Conservation (phyloP, 1,284 basidiomycete species). For the Lignosus rhinocerotis region DNA sequence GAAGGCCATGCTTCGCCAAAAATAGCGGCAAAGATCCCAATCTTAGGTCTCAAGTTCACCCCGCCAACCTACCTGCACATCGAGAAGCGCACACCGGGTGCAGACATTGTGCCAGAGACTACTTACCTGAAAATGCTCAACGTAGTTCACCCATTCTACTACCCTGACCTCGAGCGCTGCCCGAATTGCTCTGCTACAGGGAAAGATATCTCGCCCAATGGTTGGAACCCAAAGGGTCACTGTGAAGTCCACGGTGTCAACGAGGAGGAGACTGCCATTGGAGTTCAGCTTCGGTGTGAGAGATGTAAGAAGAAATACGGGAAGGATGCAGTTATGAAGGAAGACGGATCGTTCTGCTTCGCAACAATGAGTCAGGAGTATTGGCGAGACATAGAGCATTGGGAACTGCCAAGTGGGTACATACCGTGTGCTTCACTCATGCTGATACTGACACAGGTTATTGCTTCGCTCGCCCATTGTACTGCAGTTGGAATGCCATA, state of each 20-base stretch:
- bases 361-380: constrained; percentile 13
- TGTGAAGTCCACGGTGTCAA: constrained; percentile 18
- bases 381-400: constrained; percentile 15
- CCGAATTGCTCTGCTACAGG: constrained; percentile 10
- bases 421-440: constrained; percentile 8
- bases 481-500: constrained; percentile 1
- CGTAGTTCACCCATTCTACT: constrained; percentile 24
- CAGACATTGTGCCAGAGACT: constrained; percentile 3
- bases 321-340: constrained; percentile 4
- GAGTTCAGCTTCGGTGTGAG: constrained; percentile 20
- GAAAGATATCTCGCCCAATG: neutral
- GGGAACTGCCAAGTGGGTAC: constrained; percentile 14
- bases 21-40: constrained; percentile 3
- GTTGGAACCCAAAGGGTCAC: constrained; percentile 11
- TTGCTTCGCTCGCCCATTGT: neutral
- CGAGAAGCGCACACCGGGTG: neutral
- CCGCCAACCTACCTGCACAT: neutral
- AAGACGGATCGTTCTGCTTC: constrained; percentile 6
- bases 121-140: constrained; percentile 27
- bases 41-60: neutral
- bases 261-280: constrained; percentile 19
- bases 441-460: neutral
- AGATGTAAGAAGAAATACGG: neutral
- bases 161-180: constrained; percentile 13
- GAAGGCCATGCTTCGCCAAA: neutral